Base-by-base conservation (phyloP, 495 filamentous ascomycete species). In the Achaetomiella virescens region DNA sequence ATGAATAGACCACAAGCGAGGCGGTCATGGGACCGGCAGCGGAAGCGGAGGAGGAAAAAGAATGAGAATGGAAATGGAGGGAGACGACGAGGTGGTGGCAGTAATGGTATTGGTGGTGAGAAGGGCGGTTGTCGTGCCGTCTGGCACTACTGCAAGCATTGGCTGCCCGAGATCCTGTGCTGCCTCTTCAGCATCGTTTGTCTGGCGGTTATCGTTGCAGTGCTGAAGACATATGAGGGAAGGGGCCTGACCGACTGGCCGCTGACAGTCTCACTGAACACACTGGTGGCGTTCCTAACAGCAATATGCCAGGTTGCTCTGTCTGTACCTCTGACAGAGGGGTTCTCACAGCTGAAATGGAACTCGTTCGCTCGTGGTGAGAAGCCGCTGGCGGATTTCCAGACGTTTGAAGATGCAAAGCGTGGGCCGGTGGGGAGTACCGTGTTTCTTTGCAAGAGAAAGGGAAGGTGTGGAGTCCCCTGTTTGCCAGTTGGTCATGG, bases 261-360 rank as follows among this genome's bases (percentile, higher is more conserved):
- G 1, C 60, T 76, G 46, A 64, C 66, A 15, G 73, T 80, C 35
- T 75, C 74, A 1, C 69, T 79, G 38, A 79, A 79, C 60, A 66
- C 76, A 1, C 51, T 80, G 22, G 46, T 81, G 0, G 76, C 75
- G 0, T 64, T 80, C 5, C 54, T 79, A 17, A 66, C 62, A 10
- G 75, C 75, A 2, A 58, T 76, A 12, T 72, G 72, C 55, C 75
- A 74, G 48, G 66, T 71, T 9, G 57, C 56, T 1, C 46, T 80
- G 62, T 58, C 67, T 1, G 68, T 73, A 17, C 64, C 70, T 10
- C 53, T 78, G 49, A 66, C 62, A 3, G 71, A 75, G 48, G 70
- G 64, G 9, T 44, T 80, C 18, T 66, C 67, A 1, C 76, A 78
- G 58, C 65, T 79, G 8, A 80, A 78, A 57, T 78, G 75, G 75